Evolutionary conservation across 345 rosid species (phyloP).

Genomic region (Turnera subulata): DNA sequence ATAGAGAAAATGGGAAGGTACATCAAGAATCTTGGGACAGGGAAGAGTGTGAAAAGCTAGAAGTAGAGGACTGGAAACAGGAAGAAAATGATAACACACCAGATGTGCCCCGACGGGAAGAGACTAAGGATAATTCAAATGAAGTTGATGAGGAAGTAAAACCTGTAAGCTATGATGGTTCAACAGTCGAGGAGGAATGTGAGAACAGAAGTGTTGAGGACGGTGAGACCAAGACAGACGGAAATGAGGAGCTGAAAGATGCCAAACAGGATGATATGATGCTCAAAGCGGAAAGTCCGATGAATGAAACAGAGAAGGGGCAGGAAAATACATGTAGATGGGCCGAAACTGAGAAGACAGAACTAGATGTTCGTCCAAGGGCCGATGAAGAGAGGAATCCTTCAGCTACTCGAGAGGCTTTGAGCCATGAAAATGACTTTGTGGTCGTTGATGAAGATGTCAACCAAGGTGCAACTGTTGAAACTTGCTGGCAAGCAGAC

Average conservation of each 20-base stretch:
- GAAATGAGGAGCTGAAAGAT: slow-evolving; percentile 5
- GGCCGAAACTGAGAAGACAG: slow-evolving; percentile 20
- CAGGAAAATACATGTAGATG: background rate
- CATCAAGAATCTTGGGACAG: slow-evolving; percentile 26
- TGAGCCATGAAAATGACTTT: slow-evolving; percentile 16
- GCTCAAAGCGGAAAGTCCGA: slow-evolving; percentile 11
- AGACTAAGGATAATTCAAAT: slow-evolving; percentile 7
- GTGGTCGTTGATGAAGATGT: slow-evolving; percentile 23
- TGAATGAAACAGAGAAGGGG: slow-evolving; percentile 10
- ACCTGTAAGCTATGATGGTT: slow-evolving; percentile 12
- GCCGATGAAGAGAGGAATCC: slow-evolving; percentile 27
- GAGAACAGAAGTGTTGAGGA: slow-evolving; percentile 12
- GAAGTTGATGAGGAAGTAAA: slow-evolving; percentile 17
- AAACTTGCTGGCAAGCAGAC: slow-evolving; percentile 21
- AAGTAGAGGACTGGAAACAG: slow-evolving; percentile 11
- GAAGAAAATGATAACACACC: slow-evolving; percentile 25
- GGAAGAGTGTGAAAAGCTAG: slow-evolving; percentile 14
- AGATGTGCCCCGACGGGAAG: slow-evolving; percentile 12
- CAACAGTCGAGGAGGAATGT: slow-evolving; percentile 17
- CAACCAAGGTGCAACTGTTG: slow-evolving; percentile 20
- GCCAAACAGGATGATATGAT: slow-evolving; percentile 16
- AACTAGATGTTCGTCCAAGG: slow-evolving; percentile 27
- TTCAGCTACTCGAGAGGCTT: slow-evolving; percentile 25
- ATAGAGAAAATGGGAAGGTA: slow-evolving; percentile 19
- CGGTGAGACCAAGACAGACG: slow-evolving; percentile 8